Conservation (phyloP, 2,329 filamentous ascomycete genomes). For the Aaosphaeria pasadenensis region DNA sequence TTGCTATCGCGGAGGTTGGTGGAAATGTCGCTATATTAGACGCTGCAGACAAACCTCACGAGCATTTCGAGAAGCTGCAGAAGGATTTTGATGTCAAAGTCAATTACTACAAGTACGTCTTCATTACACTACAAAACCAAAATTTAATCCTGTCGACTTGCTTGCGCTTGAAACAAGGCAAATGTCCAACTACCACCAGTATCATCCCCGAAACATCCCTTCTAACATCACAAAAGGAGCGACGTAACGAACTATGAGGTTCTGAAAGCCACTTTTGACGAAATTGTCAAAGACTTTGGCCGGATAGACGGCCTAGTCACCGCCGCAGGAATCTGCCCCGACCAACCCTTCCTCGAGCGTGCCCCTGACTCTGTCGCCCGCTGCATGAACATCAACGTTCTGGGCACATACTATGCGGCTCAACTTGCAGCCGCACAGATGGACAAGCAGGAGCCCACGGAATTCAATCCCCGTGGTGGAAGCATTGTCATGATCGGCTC, state of each 20-base stretch:
- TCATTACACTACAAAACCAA: too few species aligned
- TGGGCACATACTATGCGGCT: not conserved
- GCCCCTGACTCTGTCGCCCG: not conserved
- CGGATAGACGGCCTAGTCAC: not conserved
- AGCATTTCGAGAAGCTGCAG: not conserved
- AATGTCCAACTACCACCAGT: too few species aligned
- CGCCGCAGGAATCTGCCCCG: not conserved
- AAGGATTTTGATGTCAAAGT: not conserved
- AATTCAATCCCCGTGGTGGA: not conserved
- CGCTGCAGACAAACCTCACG: not conserved
- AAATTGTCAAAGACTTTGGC: not conserved
- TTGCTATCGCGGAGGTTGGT: not conserved
- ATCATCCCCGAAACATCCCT: not conserved
- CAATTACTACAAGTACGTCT: not conserved
- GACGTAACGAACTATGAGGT: not conserved
- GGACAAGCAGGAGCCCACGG: not conserved
- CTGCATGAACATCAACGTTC: not conserved
- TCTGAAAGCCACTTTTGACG: not conserved
- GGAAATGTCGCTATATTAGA: not conserved
- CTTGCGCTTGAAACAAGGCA: too few species aligned
- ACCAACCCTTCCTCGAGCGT: not conserved
- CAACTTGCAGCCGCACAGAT: not conserved
- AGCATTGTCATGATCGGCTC: not conserved
- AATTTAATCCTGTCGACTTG: too few species aligned
- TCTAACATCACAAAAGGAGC: not conserved